Evolutionary conservation across 305 asterid genomes (phyloP), one percentile per base, ranked within the genome.

Genomic region (Fraxinus dipetala): DNA sequence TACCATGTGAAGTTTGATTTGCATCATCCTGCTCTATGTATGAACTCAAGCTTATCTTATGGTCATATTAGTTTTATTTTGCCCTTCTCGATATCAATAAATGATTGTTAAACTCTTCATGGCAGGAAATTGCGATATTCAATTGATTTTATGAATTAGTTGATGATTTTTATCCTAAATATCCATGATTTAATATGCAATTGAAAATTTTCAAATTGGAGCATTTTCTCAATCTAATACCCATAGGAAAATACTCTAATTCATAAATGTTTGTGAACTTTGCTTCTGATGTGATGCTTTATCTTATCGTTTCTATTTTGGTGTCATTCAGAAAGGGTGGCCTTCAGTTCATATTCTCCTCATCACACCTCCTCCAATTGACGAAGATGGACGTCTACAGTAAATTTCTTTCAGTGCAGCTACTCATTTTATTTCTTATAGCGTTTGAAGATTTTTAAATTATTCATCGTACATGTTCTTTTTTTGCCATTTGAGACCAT

Each of bases 281-380:
- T 76, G 79, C 40, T 76, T 79, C 20, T 43, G 48, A 28, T 18
- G 4, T 13, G 32, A 77, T 59, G 28, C 59, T 65, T 36, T 81
- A 56, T 70, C 80, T 65, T 16, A 82, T 82, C 36, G 16, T 24
- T 61, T 59, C 65, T 7, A 32, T 80, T 51, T 4, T 80, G 35
- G 31, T 89, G 84, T 76, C 16, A 36, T 79, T 79, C 96, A 95
- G 99, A 88, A 89, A 84, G 90, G 79, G 86, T 95, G 97, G 98
- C 97, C 95, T 8, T 83, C 91, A 1, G 86, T 93, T 79, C 86
- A 72, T 76, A 84, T 95, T 75, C 45, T 95, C 86, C 93, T 95
- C 90, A 91, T 92, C 85, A 87, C 99, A 26, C 98, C 99, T 77
- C 99, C 99, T 20, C 99, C 98, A 6, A 87, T 96, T 24, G 95